phyloP scores from a whole-genome alignment of 2,329 filamentous ascomycete species.

The Trichophyton mentagrophytes region DNA sequence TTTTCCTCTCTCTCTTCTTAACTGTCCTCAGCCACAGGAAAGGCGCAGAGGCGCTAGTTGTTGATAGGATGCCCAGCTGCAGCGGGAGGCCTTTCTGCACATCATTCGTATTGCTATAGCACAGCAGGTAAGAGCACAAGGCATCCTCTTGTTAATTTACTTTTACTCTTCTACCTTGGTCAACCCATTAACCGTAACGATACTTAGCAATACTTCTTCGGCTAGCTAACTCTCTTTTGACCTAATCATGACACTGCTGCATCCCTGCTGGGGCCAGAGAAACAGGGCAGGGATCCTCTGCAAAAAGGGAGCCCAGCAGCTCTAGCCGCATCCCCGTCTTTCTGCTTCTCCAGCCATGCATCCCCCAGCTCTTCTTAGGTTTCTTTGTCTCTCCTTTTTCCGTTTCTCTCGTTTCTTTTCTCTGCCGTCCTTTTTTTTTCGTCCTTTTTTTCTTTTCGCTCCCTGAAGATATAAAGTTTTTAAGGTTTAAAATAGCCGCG shows the following conservation, averaged over 20 bases:
- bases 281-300: background rate
- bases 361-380: background rate
- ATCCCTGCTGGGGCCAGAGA: background rate
- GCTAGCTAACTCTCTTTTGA: too few relatives aligned
- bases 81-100: background rate
- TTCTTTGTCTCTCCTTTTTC: background rate
- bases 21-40: background rate
- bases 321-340: background rate
- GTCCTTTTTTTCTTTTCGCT: background rate
- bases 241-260: background rate
- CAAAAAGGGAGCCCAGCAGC: background rate
- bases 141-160: background rate
- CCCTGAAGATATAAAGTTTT: background rate
- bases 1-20: background rate
- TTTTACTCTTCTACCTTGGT: too few relatives aligned
- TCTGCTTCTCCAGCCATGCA: background rate
- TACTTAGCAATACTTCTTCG: too few relatives aligned
- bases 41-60: background rate
- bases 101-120: background rate
- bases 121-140: background rate
- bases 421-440: background rate
- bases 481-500: background rate
- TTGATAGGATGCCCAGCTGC: background rate
- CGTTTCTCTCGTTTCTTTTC: background rate
- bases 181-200: too few relatives aligned